Evolutionary conservation across 2,329 filamentous ascomycete species (phyloP).

Genomic region (Sclerotinia nivalis): DNA sequence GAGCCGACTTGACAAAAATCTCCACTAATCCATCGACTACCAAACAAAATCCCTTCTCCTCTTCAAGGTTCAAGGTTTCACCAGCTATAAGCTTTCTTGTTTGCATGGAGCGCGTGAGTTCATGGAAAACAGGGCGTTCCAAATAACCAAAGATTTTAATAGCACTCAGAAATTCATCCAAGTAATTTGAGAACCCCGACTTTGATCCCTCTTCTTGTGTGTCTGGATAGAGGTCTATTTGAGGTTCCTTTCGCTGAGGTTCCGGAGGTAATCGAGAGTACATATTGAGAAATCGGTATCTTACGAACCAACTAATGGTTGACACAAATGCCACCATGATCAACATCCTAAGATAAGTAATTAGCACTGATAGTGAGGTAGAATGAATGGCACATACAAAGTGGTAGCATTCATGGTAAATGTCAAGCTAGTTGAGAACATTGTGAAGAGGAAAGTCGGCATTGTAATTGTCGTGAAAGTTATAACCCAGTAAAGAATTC

Average conservation of each 20-base stretch:
- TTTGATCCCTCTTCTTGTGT: slow-evolving; percentile 88
- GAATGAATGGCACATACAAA: slow-evolving; percentile 57
- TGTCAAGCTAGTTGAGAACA: slow-evolving; percentile 90
- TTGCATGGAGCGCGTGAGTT: slow-evolving; percentile 97
- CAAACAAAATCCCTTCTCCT: slow-evolving; percentile 96
- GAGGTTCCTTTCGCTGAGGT: slow-evolving; percentile 91
- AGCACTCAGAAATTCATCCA: slow-evolving; percentile 96
- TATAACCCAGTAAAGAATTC: slow-evolving; percentile 73
- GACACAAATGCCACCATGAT: slow-evolving; percentile 76
- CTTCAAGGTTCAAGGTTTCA: slow-evolving; percentile 91
- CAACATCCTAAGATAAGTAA: slow-evolving; percentile 58
- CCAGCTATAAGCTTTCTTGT: slow-evolving; percentile 94
- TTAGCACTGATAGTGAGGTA: slow-evolving; percentile 28
- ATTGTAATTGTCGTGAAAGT: slow-evolving; percentile 85
- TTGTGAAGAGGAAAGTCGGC: slow-evolving; percentile 83
- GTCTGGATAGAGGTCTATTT: slow-evolving; percentile 93
- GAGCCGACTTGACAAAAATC: slow-evolving; percentile 93
- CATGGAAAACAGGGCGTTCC: slow-evolving; percentile 94
- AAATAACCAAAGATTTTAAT: slow-evolving; percentile 99
- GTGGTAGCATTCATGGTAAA: slow-evolving; percentile 99
- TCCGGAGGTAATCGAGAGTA: slow-evolving; percentile 92
- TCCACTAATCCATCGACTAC: slow-evolving; percentile 96
- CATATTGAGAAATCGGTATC: slow-evolving; percentile 96
- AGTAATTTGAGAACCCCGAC: slow-evolving; percentile 88
- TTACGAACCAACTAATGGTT: slow-evolving; percentile 88